phyloP scores from a whole-genome alignment of 1,139 yeast genomes.

The Saccharomyces hybrid region DNA sequence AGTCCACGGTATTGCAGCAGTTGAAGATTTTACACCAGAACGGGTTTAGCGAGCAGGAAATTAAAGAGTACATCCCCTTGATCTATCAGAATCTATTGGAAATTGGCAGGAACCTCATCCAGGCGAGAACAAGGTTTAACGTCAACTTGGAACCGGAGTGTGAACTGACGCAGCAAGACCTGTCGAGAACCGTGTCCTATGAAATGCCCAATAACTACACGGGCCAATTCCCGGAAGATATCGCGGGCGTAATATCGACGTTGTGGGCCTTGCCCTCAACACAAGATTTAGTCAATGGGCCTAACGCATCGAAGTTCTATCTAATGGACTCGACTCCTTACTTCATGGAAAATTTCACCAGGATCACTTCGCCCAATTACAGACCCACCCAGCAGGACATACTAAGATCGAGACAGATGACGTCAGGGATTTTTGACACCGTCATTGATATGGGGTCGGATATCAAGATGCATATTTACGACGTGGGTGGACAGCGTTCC shows the following conservation, averaged over 20 bases:
- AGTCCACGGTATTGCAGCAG: slow-evolving; percentile 69
- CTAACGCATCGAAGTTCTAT: slow-evolving; percentile 66
- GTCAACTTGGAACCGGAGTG: slow-evolving; percentile 8
- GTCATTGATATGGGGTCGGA: slow-evolving; percentile 63
- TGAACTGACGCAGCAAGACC: slow-evolving; percentile 9
- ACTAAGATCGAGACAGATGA: slow-evolving; percentile 80
- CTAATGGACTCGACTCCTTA: slow-evolving; percentile 83
- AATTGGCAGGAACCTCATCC: slow-evolving; percentile 51
- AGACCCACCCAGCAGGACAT: slow-evolving; percentile 72
- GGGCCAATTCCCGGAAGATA: background rate
- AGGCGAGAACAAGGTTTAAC: slow-evolving; percentile 33
- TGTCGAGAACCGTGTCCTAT: slow-evolving; percentile 6
- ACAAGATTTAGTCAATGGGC: slow-evolving; percentile 44
- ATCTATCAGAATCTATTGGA: slow-evolving; percentile 63
- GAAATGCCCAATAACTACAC: slow-evolving; percentile 5
- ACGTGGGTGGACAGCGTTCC: slow-evolving; percentile 91
- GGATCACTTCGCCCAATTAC: slow-evolving; percentile 57
- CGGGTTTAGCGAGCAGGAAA: slow-evolving; percentile 59
- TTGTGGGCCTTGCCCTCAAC: slow-evolving; percentile 60
- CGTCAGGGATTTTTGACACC: slow-evolving; percentile 87
- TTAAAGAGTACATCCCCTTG: slow-evolving; percentile 59
- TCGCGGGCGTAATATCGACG: slow-evolving; percentile 26
- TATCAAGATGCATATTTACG: slow-evolving; percentile 73
- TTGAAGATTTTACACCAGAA: slow-evolving; percentile 65
- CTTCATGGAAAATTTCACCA: slow-evolving; percentile 58